phyloP scores from a whole-genome alignment of 768 basidiomycete species.

The Lactifluus rugatus region DNA sequence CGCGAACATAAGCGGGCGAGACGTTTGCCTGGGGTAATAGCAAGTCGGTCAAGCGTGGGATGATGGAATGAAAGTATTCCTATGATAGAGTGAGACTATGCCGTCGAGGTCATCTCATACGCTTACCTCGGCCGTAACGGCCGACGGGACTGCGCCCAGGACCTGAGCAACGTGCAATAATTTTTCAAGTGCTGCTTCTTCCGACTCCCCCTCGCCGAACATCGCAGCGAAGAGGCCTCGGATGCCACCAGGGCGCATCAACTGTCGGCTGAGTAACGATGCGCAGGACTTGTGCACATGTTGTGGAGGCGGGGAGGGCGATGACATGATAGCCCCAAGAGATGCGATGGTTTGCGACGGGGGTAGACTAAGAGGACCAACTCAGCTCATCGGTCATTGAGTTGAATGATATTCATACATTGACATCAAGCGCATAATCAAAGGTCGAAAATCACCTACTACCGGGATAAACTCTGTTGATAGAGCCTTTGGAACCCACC shows the following conservation, averaged over 20 bases:
- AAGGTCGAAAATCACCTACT: slow-evolving; percentile 39
- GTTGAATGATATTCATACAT: slow-evolving; percentile 38
- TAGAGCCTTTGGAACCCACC: slow-evolving; percentile 59
- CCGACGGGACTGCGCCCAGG: slow-evolving; percentile 51
- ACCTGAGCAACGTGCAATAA: slow-evolving; percentile 63
- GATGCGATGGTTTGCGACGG: slow-evolving; percentile 57
- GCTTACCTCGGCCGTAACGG: slow-evolving; percentile 46
- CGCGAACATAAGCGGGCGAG: slow-evolving; percentile 42
- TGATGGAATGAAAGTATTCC: slow-evolving; percentile 51
- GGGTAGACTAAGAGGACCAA: slow-evolving; percentile 39
- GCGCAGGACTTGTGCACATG: slow-evolving; percentile 53
- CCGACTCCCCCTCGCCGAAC: slow-evolving; percentile 53
- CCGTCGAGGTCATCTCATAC: background rate
- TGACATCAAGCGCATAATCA: slow-evolving; percentile 47
- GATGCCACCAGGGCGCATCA: slow-evolving; percentile 62
- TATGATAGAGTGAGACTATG: slow-evolving; percentile 24
- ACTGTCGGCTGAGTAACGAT: slow-evolving; percentile 57
- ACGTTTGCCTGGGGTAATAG: slow-evolving; percentile 31
- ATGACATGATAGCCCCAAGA: slow-evolving; percentile 39
- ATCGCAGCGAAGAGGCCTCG: slow-evolving; percentile 58
- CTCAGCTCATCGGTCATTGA: background rate
- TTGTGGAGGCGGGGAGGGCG: slow-evolving; percentile 36
- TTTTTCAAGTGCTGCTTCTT: slow-evolving; percentile 53
- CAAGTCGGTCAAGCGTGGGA: slow-evolving; percentile 46
- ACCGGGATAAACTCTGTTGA: slow-evolving; percentile 31